phyloP scores from a whole-genome alignment of 2,329 filamentous ascomycete species.

The Beauveria brongniartii region DNA sequence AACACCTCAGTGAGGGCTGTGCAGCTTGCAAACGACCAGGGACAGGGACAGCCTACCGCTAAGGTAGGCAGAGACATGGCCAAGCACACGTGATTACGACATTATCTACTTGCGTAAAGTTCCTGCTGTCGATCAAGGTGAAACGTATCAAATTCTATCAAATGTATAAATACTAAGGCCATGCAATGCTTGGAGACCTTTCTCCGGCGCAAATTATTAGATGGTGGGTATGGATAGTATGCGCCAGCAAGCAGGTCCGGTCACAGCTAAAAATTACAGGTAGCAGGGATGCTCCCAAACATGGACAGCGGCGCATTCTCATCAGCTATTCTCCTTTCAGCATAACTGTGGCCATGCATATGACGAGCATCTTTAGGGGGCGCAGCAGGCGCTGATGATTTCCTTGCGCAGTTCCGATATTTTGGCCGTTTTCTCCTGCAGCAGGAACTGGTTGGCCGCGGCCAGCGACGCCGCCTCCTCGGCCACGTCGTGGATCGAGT shows the following conservation, averaged over 20 bases:
- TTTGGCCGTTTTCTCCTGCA: neutral
- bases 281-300: neutral
- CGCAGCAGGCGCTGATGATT: constrained; percentile 2
- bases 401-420: neutral
- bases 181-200: neutral
- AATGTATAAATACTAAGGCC: neutral
- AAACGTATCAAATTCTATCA: neutral
- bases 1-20: neutral
- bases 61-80: neutral
- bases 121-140: neutral
- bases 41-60: neutral
- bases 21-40: neutral
- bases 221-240: too few species aligned
- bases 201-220: neutral
- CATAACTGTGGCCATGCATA: neutral
- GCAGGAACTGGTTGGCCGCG: neutral
- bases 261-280: neutral
- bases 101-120: neutral
- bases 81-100: neutral
- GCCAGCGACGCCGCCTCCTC: constrained; percentile 4
- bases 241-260: neutral
- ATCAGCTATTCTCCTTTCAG: neutral
- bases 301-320: neutral
- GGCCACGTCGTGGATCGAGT: constrained; percentile 1
- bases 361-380: neutral